Conservation (phyloP, 441 rosid species). For the Populus hybrid region DNA sequence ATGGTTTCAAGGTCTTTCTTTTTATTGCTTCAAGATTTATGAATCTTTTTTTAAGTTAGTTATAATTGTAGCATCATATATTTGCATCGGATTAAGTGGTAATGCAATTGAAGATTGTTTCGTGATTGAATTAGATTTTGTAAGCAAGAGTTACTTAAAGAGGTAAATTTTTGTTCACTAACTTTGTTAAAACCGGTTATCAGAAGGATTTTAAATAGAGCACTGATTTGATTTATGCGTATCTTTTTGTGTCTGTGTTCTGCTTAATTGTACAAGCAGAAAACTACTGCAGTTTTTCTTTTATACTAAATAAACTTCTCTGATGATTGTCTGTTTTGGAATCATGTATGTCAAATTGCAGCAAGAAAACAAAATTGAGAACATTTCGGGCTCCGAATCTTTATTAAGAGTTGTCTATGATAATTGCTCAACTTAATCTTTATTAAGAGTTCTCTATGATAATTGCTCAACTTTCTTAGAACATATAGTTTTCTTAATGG, state of each 20-base stretch:
- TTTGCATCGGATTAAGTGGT: not conserved
- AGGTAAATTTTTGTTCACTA: not conserved
- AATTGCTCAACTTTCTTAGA: not conserved
- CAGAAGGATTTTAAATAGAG: not conserved
- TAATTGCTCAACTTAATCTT: too few species aligned
- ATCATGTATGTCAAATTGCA: not conserved
- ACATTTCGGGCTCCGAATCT: not conserved
- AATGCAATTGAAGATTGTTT: not conserved
- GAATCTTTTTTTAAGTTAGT: not conserved
- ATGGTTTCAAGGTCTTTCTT: constrained; percentile 78
- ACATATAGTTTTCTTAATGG: not conserved
- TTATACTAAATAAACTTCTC: not conserved
- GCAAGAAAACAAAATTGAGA: not conserved
- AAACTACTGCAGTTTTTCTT: not conserved
- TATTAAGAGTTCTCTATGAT: too few species aligned
- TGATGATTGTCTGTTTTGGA: not conserved
- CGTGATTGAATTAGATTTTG: not conserved
- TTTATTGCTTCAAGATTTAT: not conserved
- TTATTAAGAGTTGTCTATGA: too few species aligned
- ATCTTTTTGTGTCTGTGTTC: not conserved
- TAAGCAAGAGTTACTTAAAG: not conserved
- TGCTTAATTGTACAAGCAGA: not conserved
- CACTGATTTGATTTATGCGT: not conserved
- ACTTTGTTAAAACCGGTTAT: too few species aligned
- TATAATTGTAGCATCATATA: not conserved